Conservation (phyloP, 495 filamentous ascomycete species). For the Hyaloscypha bicolor region DNA sequence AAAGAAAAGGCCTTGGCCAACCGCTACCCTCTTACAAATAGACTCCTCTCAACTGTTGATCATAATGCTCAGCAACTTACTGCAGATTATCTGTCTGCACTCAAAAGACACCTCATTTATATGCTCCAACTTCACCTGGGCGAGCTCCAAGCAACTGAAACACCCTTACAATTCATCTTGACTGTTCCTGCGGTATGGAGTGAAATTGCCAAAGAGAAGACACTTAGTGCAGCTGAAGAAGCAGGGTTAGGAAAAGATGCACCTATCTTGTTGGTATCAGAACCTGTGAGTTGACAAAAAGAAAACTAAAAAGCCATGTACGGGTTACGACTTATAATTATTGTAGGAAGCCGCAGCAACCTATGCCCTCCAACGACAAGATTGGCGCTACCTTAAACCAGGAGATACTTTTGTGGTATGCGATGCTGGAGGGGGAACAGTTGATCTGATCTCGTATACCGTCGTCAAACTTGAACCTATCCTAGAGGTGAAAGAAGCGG, state of each 20-base stretch:
- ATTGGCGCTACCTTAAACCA: constrained; percentile 17
- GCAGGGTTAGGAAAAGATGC: constrained; percentile 54
- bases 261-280: constrained; percentile 54
- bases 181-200: constrained; percentile 61
- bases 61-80: constrained; percentile 39
- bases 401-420: constrained; percentile 46
- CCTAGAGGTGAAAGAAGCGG: constrained; percentile 51
- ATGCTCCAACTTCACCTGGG: constrained; percentile 42
- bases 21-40: constrained; percentile 25
- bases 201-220: constrained; percentile 51
- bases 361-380: constrained; percentile 46
- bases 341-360: constrained; percentile 57
- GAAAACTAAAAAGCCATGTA: background rate
- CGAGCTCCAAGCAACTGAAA: constrained; percentile 31
- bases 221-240: constrained; percentile 43
- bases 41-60: constrained; percentile 32
- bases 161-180: constrained; percentile 43
- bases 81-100: constrained; percentile 46
- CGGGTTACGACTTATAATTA: constrained; percentile 4
- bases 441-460: constrained; percentile 54
- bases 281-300: constrained; percentile 50
- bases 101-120: constrained; percentile 46
- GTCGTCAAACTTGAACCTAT: constrained; percentile 50
- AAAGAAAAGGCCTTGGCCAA: constrained; percentile 13
- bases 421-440: constrained; percentile 56